phyloP scores from a whole-genome alignment of 352 stramenopile species.

The Phytophthora pluvialis region DNA sequence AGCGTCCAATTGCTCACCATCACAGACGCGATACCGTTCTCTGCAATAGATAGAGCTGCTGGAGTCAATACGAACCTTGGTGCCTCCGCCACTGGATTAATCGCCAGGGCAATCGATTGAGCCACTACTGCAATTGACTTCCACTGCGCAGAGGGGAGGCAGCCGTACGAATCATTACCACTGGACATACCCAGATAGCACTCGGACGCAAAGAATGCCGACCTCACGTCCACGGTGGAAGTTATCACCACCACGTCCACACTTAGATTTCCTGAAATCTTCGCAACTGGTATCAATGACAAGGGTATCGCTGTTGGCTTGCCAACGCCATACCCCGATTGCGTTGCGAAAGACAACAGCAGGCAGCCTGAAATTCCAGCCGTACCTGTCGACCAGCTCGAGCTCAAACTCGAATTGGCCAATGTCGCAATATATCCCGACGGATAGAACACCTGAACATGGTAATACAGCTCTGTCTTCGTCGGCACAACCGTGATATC shows the following conservation, averaged over 20 bases:
- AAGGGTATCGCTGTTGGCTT: background rate
- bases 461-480: constrained; percentile 27
- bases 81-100: constrained; percentile 24
- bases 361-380: background rate
- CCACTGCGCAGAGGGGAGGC: constrained; percentile 10
- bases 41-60: background rate
- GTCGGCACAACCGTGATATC: constrained; percentile 24
- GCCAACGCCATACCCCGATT: background rate
- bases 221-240: constrained; percentile 14
- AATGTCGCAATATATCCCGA: constrained; percentile 5
- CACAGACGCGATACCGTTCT: constrained; percentile 7
- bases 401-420: background rate
- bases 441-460: constrained; percentile 24
- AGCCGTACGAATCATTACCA: constrained; percentile 3
- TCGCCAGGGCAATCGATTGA: constrained; percentile 6
- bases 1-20: constrained; percentile 24
- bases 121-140: constrained; percentile 17
- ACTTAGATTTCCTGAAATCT: constrained; percentile 23
- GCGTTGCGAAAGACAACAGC: constrained; percentile 13
- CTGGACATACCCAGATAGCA: constrained; percentile 13
- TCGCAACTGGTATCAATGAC: constrained; percentile 8
- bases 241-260: constrained; percentile 24
- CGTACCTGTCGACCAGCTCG: too few relatives aligned
- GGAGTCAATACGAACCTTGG: constrained; percentile 7
- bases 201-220: constrained; percentile 22